phyloP scores from a whole-genome alignment of 306 rosid species.

The Quercus robur region DNA sequence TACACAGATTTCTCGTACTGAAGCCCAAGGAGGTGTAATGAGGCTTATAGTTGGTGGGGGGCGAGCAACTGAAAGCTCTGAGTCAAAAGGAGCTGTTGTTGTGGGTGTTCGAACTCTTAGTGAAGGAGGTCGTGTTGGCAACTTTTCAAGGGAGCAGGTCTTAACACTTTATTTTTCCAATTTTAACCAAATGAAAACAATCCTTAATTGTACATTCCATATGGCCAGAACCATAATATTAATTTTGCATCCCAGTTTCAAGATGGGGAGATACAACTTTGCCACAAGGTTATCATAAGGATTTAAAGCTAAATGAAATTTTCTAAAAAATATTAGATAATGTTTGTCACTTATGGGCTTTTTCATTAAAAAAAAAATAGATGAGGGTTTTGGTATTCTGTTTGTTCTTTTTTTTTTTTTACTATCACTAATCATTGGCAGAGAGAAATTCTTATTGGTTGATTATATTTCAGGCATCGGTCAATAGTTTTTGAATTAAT shows the following conservation, averaged over 20 bases:
- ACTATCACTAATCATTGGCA: not conserved
- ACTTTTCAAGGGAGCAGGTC: constrained; percentile 98
- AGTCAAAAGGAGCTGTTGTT: constrained; percentile 89
- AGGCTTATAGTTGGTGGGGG: constrained; percentile 98
- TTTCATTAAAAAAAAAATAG: not conserved
- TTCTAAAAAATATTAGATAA: not conserved
- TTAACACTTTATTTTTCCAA: not conserved
- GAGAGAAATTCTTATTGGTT: not conserved
- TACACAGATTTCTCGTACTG: constrained; percentile 81
- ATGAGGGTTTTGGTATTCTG: not conserved
- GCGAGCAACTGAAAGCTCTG: constrained; percentile 84
- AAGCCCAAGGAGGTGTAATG: constrained; percentile 94
- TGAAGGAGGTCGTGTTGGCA: constrained; percentile 99
- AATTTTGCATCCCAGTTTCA: not conserved
- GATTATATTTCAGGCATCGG: not conserved
- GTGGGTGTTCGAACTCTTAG: constrained; percentile 99
- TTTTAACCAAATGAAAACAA: not conserved
- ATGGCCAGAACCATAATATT: not conserved
- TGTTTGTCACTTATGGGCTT: not conserved
- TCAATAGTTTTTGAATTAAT: not conserved
- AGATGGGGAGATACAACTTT: not conserved
- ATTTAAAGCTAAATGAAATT: not conserved
- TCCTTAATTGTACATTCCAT: not conserved
- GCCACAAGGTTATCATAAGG: not conserved
- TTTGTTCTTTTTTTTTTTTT: not conserved